Conservation (phyloP, 352 stramenopile genomes). For the Phytophthora vignae region DNA sequence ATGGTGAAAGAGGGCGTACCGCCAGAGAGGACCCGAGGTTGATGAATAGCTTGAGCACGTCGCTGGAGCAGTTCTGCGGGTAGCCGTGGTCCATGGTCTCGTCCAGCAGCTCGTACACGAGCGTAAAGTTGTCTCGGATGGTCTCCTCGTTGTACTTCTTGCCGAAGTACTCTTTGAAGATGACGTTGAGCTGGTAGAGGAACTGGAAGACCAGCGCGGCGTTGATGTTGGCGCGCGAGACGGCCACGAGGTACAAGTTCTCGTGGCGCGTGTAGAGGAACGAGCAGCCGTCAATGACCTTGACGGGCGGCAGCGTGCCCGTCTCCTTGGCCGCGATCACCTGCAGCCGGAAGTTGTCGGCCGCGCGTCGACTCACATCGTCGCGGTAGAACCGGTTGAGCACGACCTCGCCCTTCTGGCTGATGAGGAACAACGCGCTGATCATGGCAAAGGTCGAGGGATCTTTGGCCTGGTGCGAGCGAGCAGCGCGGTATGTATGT, state of each 20-base stretch:
- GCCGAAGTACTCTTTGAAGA: conserved; percentile 98
- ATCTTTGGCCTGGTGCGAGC: not conserved
- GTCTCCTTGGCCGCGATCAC: conserved; percentile 98
- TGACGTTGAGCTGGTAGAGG: conserved; percentile 96
- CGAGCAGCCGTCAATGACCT: conserved; percentile 96
- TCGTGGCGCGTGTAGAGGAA: conserved; percentile 98
- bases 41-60: conserved; percentile 98
- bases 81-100: conserved; percentile 99
- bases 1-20: conserved; percentile 28
- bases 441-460: conserved; percentile 52
- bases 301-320: conserved; percentile 94
- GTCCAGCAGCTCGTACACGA: conserved; percentile 99
- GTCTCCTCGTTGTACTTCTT: conserved; percentile 98
- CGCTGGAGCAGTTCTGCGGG: conserved; percentile 98
- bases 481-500: too few species aligned
- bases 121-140: conserved; percentile 98
- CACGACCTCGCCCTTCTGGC: conserved; percentile 84
- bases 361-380: conserved; percentile 75
- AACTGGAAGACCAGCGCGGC: conserved; percentile 97
- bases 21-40: conserved; percentile 92
- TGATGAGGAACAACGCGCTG: conserved; percentile 84
- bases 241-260: conserved; percentile 98
- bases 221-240: conserved; percentile 98
- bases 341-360: conserved; percentile 79
- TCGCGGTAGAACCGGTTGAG: conserved; percentile 87